Conservation (phyloP, 1,284 basidiomycete genomes). For the Malassezia caprae region DNA sequence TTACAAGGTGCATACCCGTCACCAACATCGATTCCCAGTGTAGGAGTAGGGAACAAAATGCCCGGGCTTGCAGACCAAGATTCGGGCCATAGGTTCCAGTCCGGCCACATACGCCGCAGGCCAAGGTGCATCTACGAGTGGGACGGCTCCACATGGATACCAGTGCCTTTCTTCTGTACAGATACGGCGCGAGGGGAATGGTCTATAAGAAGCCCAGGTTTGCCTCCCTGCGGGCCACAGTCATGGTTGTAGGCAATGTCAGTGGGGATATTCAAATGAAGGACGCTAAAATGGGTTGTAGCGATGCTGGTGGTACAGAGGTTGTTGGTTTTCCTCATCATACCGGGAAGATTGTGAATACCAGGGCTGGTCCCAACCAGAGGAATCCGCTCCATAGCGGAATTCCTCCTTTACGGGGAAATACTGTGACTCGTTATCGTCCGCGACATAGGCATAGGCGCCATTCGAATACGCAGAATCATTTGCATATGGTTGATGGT, state of each 20-base stretch:
- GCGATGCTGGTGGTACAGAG: neutral
- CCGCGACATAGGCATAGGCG: neutral
- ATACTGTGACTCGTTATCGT: neutral
- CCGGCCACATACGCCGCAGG: neutral
- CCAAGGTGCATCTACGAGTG: neutral
- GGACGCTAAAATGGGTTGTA: conserved; percentile 8
- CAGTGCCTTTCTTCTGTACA: neutral
- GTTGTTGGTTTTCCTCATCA: neutral
- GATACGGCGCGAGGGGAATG: neutral
- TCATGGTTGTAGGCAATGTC: neutral
- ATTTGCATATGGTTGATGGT: neutral
- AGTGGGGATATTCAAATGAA: neutral
- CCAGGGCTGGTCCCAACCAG: neutral
- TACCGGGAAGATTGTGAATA: neutral
- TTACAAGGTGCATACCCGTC: neutral
- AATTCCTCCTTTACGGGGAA: conserved; percentile 11
- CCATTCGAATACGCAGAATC: neutral
- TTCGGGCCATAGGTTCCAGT: neutral
- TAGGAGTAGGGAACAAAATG: neutral
- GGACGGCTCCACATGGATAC: neutral
- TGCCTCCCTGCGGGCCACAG: neutral
- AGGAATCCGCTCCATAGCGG: neutral
- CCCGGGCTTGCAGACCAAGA: neutral
- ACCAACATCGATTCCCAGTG: neutral
- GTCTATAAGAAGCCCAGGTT: neutral